These are phyloP conservation scores for Suillus subalutaceus DNA, from an alignment of 768 basidiomycete genomes.

Conservation along the genomic window DNA sequence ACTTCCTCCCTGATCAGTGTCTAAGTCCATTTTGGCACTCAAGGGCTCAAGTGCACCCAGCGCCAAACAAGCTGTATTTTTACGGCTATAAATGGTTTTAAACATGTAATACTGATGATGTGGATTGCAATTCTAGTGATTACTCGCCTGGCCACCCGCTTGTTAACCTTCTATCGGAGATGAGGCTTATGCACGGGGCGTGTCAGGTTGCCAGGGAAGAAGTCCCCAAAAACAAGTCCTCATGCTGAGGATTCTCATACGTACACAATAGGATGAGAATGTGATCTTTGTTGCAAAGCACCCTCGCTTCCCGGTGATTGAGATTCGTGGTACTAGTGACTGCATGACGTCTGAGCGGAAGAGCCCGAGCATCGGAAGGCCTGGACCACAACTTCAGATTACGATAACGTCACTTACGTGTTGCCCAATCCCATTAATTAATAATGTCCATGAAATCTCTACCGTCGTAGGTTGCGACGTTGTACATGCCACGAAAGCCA, in stretches of 20 bases:
- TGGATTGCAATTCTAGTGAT: neutral
- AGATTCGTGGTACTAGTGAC: neutral
- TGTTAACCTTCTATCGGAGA: neutral
- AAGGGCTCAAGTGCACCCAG: neutral
- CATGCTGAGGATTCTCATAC: neutral
- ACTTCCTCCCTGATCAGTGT: neutral
- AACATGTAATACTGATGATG: neutral
- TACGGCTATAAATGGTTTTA: neutral
- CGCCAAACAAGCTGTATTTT: neutral
- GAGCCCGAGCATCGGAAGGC: neutral
- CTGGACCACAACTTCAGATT: neutral
- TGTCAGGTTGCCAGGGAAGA: conserved; percentile 4
- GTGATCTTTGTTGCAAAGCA: neutral
- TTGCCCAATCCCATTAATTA: neutral
- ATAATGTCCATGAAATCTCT: neutral
- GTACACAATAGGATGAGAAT: neutral
- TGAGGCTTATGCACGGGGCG: neutral
- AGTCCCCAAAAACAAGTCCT: conserved; percentile 1
- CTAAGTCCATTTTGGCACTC: neutral
- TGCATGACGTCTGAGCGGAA: neutral
- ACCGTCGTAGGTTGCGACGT: no score
- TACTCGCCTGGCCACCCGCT: neutral
- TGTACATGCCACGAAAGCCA: no score
- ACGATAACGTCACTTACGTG: neutral
- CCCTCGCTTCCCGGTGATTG: neutral